Evolutionary conservation across 148 eudicot species (phyloP).

Genomic region (Euryodendron excelsum): DNA sequence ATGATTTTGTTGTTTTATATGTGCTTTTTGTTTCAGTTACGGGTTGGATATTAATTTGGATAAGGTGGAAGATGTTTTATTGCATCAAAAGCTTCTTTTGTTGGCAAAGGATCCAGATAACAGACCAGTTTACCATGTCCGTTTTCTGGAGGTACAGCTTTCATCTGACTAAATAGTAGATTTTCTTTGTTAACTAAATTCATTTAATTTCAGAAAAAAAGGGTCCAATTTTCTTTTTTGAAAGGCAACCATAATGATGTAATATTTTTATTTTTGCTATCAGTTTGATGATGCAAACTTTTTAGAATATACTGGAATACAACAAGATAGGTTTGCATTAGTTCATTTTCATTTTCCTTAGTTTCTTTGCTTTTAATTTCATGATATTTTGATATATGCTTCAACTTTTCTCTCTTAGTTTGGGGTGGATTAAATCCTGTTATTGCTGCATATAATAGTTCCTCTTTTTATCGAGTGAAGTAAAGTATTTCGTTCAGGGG

Average conservation of each 20-base stretch:
- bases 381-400: neutral
- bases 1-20: too few species aligned
- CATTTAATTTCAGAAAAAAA: too few species aligned
- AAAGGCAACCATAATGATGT: neutral
- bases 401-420: neutral
- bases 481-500: neutral
- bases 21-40: too few species aligned
- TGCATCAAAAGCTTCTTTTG: slow-evolving; percentile 82
- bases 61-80: slow-evolving; percentile 77
- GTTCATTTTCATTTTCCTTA: neutral
- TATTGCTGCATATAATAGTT: neutral
- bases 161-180: neutral
- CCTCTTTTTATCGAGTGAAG: too few species aligned
- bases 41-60: too few species aligned
- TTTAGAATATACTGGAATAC: neutral
- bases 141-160: slow-evolving; percentile 66
- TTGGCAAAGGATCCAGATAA: slow-evolving; percentile 73
- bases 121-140: slow-evolving; percentile 74
- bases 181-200: neutral
- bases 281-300: neutral
- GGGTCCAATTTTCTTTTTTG: too few species aligned
- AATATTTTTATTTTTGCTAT: neutral
- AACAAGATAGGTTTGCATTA: too few species aligned
- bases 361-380: neutral
- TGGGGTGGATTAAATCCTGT: neutral